A percentile compares a stretch with the other conserved stretches of the same genome.
These are phyloP conservation scores for Ambrosia hybrid DNA, from an alignment of 140 eudicot genomes.

Conservation along the genomic window DNA sequence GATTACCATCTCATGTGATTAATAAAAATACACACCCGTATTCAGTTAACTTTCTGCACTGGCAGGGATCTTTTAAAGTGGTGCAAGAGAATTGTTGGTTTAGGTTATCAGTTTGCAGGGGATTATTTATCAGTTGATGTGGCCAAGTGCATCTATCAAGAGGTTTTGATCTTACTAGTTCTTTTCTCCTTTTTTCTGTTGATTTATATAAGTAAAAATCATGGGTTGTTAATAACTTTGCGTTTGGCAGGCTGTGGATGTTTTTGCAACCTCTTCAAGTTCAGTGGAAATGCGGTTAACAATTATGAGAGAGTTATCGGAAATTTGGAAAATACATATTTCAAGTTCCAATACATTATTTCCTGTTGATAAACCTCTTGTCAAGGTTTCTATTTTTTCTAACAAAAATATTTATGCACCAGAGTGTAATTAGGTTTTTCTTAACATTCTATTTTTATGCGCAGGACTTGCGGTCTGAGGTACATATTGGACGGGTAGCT, in stretches of 20 bases:
- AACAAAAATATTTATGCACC: slow-evolving; percentile 1
- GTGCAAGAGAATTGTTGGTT: slow-evolving; percentile 75
- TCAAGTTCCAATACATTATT: slow-evolving; percentile 45
- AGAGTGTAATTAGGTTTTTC: slow-evolving; percentile 5
- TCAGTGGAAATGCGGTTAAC: slow-evolving; percentile 54
- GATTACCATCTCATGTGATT: background rate
- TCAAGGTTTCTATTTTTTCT: slow-evolving; percentile 48
- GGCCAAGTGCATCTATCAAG: slow-evolving; percentile 56
- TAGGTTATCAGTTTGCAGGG: slow-evolving; percentile 47
- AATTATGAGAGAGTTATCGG: slow-evolving; percentile 66
- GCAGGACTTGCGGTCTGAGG: slow-evolving; percentile 54
- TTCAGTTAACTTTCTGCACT: background rate
- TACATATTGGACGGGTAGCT: slow-evolving; percentile 62
- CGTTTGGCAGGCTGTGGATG: slow-evolving; percentile 80
- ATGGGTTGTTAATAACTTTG: slow-evolving; percentile 14
- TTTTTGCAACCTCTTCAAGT: slow-evolving; percentile 77
- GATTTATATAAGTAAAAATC: background rate
- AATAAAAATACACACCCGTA: background rate
- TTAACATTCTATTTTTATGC: slow-evolving; percentile 11
- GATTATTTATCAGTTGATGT: slow-evolving; percentile 39
- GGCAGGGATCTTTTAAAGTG: slow-evolving; percentile 88
- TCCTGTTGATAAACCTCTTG: slow-evolving; percentile 67
- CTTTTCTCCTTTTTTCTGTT: background rate
- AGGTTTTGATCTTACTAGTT: slow-evolving; percentile 42
- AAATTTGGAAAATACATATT: slow-evolving; percentile 60